A percentile compares a stretch with the other conserved stretches of the same genome.
Conservation (phyloP, 2,329 filamentous ascomycete species). For the Endoconidiophora polonica region DNA sequence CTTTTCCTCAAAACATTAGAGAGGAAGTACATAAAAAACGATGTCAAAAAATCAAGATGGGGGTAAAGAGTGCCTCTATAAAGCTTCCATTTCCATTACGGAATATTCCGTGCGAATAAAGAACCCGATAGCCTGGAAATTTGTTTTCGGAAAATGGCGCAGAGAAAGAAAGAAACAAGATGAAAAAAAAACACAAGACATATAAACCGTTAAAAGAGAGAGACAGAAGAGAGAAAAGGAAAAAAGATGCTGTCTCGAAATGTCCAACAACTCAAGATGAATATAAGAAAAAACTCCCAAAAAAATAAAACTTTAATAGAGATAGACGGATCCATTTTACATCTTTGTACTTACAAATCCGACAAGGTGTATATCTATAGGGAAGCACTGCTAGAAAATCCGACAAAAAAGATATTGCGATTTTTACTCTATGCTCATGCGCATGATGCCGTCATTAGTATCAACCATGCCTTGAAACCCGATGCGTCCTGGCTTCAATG, state of each 20-base stretch:
- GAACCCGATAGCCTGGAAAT: too few relatives aligned
- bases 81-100: too few relatives aligned
- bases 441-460: conserved; percentile 89
- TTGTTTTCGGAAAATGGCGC: too few relatives aligned
- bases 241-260: background rate
- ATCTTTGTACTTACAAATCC: too few relatives aligned
- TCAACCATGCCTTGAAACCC: conserved; percentile 89
- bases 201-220: background rate
- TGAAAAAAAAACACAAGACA: background rate
- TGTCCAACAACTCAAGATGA: background rate
- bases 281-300: conserved; percentile 12
- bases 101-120: too few relatives aligned
- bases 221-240: background rate
- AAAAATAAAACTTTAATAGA: background rate
- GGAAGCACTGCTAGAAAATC: conserved; percentile 3
- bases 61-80: too few relatives aligned
- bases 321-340: too few relatives aligned
- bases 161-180: background rate
- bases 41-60: too few relatives aligned
- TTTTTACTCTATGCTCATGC: conserved; percentile 82
- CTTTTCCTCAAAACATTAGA: too few relatives aligned
- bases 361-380: too few relatives aligned
- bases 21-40: too few relatives aligned
- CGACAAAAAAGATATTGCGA: background rate
- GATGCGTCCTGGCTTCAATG: conserved; percentile 42